Percentiles rank a stretch among this genome's conserved stretches.
These are phyloP conservation scores for Stagonosporopsis rhizophila DNA, from an alignment of 2,329 filamentous ascomycete genomes.

Conservation along the genomic window DNA sequence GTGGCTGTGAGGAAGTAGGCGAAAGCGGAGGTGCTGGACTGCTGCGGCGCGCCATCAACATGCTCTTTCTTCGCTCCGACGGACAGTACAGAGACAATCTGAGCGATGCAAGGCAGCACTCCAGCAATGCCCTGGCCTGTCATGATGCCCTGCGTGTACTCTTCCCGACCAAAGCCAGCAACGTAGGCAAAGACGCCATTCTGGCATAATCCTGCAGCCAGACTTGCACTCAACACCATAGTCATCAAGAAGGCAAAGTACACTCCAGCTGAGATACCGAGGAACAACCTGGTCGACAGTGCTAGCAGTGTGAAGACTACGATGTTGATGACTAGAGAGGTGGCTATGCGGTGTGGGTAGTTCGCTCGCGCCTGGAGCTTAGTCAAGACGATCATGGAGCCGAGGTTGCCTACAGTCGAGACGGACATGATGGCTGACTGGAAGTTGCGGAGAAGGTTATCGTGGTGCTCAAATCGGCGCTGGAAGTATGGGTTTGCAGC, in stretches of 20 bases:
- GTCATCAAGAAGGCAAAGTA: constrained; percentile 85
- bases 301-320: constrained; percentile 78
- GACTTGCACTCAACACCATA: constrained; percentile 80
- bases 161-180: constrained; percentile 79
- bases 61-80: constrained; percentile 60
- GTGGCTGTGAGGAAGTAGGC: constrained; percentile 92
- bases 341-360: constrained; percentile 85
- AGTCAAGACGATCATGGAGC: constrained; percentile 76
- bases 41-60: constrained; percentile 39
- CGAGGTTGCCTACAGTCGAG: constrained; percentile 83
- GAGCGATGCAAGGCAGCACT: constrained; percentile 84
- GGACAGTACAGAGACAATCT: constrained; percentile 82
- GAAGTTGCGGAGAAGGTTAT: constrained; percentile 80
- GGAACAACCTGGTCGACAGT: constrained; percentile 75
- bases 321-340: constrained; percentile 79
- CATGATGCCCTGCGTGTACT: constrained; percentile 98
- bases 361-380: constrained; percentile 82
- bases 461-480: constrained; percentile 73
- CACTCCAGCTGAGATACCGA: constrained; percentile 64
- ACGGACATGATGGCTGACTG: constrained; percentile 89
- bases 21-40: constrained; percentile 75
- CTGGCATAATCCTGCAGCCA: constrained; percentile 85
- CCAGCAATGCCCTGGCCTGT: constrained; percentile 90
- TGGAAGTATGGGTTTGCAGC: constrained; percentile 94
- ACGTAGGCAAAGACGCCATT: constrained; percentile 95